Conservation (phyloP, 176 grass and related monocot genomes). For the Raddia distichophylla region DNA sequence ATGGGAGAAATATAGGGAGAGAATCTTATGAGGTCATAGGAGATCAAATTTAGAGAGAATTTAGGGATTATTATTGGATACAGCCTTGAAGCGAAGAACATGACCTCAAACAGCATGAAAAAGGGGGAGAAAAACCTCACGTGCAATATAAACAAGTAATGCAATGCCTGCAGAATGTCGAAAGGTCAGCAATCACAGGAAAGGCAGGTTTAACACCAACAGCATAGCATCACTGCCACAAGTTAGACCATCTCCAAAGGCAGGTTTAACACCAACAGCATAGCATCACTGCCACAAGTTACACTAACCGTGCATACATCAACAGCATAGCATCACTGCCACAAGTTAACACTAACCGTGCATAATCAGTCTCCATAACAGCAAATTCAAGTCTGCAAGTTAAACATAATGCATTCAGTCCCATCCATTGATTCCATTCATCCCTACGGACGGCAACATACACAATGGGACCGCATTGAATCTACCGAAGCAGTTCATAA, state of each 20-base stretch:
- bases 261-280: neutral
- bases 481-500: constrained; percentile 45
- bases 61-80: no score
- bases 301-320: neutral
- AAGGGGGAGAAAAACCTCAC: neutral
- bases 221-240: neutral
- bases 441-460: constrained; percentile 24
- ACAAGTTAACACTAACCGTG: constrained; percentile 18
- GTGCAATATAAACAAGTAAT: neutral
- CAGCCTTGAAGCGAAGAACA: neutral
- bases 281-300: neutral
- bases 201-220: neutral
- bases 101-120: neutral
- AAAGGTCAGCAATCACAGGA: neutral
- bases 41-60: no score
- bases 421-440: constrained; percentile 23
- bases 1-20: neutral
- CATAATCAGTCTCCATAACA: neutral
- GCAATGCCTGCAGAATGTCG: neutral
- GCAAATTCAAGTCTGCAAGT: constrained; percentile 12
- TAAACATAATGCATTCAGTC: neutral
- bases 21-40: no score
- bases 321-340: neutral
- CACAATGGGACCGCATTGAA: constrained; percentile 11
- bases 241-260: constrained; percentile 1